phyloP scores from a whole-genome alignment of 140 eudicot genomes.

The Cichorium intybus region DNA sequence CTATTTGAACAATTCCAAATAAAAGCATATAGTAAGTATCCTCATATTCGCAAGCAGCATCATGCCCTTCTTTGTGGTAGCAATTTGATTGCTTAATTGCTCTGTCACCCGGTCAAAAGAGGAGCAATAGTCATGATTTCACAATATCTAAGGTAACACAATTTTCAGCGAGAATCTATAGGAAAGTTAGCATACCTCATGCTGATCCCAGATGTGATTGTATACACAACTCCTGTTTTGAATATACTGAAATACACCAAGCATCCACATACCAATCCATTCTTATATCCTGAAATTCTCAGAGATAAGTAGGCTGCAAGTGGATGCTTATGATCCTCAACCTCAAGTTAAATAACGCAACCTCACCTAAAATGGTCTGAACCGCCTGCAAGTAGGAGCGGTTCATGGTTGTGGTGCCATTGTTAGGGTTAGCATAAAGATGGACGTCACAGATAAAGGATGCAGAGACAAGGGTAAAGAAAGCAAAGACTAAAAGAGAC shows the following conservation, averaged over 20 bases:
- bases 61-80: slow-evolving; percentile 64
- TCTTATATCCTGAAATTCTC: slow-evolving; percentile 36
- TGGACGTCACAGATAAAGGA: slow-evolving; percentile 52
- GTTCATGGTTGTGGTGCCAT: slow-evolving; percentile 41
- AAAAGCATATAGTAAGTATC: slow-evolving; percentile 47
- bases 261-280: slow-evolving; percentile 32
- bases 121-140: slow-evolving; percentile 31
- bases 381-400: slow-evolving; percentile 64
- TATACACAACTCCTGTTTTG: slow-evolving; percentile 25
- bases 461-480: slow-evolving; percentile 48
- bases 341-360: slow-evolving; percentile 19
- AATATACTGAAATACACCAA: slow-evolving; percentile 32
- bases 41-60: slow-evolving; percentile 55
- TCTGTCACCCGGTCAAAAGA: slow-evolving; percentile 35
- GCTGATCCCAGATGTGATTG: slow-evolving; percentile 19
- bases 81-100: slow-evolving; percentile 72
- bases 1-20: slow-evolving; percentile 61
- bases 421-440: slow-evolving; percentile 43
- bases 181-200: slow-evolving; percentile 14
- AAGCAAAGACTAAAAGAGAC: slow-evolving; percentile 48
- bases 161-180: background rate
- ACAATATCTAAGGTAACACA: background rate
- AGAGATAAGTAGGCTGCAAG: slow-evolving; percentile 1
- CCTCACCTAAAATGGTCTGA: slow-evolving; percentile 51
- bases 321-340: background rate